A percentile compares a stretch with the other conserved stretches of the same genome.
Conservation (phyloP, 768 basidiomycete genomes). For the Dioszegia hungarica region DNA sequence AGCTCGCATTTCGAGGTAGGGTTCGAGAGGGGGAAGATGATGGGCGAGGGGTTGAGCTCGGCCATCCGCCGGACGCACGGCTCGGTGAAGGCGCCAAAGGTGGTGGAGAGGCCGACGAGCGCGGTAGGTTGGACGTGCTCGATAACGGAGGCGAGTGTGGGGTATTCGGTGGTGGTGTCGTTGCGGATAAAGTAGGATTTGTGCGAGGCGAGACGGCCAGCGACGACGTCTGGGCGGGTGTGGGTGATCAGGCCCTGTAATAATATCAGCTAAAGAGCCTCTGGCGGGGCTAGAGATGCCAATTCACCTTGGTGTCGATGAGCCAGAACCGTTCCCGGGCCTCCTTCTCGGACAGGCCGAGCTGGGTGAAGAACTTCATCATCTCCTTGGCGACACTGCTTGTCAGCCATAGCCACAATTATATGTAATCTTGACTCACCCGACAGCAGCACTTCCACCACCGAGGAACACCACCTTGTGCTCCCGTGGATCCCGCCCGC, state of each 20-base stretch:
- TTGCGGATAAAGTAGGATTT: conserved; percentile 81
- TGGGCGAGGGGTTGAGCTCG: conserved; percentile 65
- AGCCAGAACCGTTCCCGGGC: conserved; percentile 74
- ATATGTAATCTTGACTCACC: conserved; percentile 17
- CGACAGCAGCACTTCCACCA: conserved; percentile 86
- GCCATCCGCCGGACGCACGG: conserved; percentile 72
- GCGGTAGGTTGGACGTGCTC: conserved; percentile 80
- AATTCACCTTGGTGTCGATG: conserved; percentile 60
- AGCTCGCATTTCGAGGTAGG: conserved; percentile 54
- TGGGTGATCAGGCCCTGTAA: conserved; percentile 74
- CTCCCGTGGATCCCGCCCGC: conserved; percentile 62
- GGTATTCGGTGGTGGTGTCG: conserved; percentile 72
- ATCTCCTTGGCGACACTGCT: conserved; percentile 71
- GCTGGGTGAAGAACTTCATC: conserved; percentile 79
- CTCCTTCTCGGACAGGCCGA: conserved; percentile 70
- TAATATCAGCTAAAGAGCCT: not conserved
- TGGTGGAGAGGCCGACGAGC: conserved; percentile 82
- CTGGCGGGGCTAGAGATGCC: not conserved
- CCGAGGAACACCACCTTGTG: conserved; percentile 90
- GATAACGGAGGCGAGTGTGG: conserved; percentile 68
- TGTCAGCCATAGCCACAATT: conserved; percentile 1
- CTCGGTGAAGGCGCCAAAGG: conserved; percentile 69
- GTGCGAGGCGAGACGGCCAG: conserved; percentile 64
- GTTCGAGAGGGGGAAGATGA: conserved; percentile 90
- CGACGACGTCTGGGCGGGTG: conserved; percentile 57